Conservation (phyloP, 495 filamentous ascomycete species). For the Penicillium canariense region DNA sequence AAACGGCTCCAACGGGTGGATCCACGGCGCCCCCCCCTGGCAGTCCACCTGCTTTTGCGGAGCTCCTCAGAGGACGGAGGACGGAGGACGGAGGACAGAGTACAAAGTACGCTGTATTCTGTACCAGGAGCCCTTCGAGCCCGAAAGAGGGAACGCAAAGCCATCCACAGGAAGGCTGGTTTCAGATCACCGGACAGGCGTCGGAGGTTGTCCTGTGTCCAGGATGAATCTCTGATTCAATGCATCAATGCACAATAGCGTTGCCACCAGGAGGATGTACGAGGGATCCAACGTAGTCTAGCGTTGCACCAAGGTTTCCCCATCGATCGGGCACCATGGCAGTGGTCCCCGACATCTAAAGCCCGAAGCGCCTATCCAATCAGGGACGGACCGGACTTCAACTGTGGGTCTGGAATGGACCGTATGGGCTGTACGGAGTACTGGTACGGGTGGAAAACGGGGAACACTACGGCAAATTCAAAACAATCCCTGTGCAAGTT, state of each 20-base stretch:
- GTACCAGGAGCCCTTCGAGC: too few relatives aligned
- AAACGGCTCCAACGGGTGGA: constrained; percentile 16
- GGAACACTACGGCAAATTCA: neutral
- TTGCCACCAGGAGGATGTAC: neutral
- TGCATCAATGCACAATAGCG: neutral
- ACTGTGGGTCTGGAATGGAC: neutral
- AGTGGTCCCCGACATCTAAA: constrained; percentile 31
- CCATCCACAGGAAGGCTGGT: neutral
- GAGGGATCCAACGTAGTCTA: neutral
- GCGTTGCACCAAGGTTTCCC: constrained; percentile 19
- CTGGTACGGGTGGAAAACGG: neutral
- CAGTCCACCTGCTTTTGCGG: neutral
- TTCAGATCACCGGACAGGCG: neutral
- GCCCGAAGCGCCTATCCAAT: constrained; percentile 23
- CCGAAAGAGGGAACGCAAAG: neutral
- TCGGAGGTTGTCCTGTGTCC: neutral
- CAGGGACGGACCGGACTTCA: neutral
- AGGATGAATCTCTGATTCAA: neutral
- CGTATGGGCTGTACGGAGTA: neutral
- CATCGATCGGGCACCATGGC: constrained; percentile 28
- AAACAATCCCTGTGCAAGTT: neutral
- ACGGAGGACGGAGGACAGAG: too few relatives aligned
- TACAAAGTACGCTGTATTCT: too few relatives aligned
- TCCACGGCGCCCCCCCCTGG: neutral
- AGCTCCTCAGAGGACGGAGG: too few relatives aligned